Conservation (phyloP, 805 yeast species). For the Candida ficus region DNA sequence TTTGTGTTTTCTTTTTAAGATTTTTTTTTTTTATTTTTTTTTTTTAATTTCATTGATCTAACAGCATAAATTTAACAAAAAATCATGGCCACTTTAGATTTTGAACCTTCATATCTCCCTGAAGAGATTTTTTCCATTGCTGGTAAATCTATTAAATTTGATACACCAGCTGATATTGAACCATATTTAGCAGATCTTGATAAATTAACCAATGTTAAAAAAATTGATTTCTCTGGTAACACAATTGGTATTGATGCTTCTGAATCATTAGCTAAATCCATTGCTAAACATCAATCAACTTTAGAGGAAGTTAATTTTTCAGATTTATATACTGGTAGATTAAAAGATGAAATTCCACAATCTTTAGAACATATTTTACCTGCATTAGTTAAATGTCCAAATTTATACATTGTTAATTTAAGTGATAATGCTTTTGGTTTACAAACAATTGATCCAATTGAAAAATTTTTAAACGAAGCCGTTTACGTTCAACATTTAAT, state of each 20-base stretch:
- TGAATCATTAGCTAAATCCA: constrained; percentile 54
- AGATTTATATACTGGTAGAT: constrained; percentile 91
- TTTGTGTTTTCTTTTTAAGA: background rate
- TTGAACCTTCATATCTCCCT: constrained; percentile 36
- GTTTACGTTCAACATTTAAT: constrained; percentile 79
- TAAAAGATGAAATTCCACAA: constrained; percentile 90
- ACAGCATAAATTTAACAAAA: background rate
- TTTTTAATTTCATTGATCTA: background rate
- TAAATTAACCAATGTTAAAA: constrained; percentile 33
- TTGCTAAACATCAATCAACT: constrained; percentile 37
- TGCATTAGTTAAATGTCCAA: constrained; percentile 62
- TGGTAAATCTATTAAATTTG: constrained; percentile 72
- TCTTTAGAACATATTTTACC: constrained; percentile 71
- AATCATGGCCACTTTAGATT: constrained; percentile 39
- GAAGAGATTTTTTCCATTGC: constrained; percentile 56
- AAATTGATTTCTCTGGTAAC: constrained; percentile 84
- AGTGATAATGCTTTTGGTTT: constrained; percentile 97
- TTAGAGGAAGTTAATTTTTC: constrained; percentile 74
- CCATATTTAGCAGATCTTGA: constrained; percentile 60
- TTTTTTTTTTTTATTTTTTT: background rate
- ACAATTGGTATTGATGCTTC: constrained; percentile 93
- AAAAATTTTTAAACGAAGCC: constrained; percentile 69
- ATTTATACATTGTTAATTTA: constrained; percentile 69
- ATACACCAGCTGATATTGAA: constrained; percentile 64
- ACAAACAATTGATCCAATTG: constrained; percentile 88